These are phyloP conservation scores for Trichocladium antarcticum DNA, from an alignment of 495 filamentous ascomycete species.

Conservation along the genomic window DNA sequence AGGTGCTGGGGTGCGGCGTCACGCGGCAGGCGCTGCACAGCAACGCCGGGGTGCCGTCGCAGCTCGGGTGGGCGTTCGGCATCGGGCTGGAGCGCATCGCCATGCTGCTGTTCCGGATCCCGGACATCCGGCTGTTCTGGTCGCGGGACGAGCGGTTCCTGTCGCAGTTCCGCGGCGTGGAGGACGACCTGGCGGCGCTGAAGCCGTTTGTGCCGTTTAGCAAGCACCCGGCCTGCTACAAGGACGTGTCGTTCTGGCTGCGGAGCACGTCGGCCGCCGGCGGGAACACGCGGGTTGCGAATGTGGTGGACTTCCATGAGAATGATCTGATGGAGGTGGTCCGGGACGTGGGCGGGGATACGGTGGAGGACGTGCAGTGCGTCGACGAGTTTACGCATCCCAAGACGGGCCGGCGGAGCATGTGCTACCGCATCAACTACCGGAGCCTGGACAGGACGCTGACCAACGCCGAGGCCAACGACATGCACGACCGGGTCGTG, in stretches of 20 bases:
- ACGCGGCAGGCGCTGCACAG: constrained; percentile 67
- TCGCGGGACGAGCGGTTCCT: constrained; percentile 73
- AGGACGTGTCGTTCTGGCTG: constrained; percentile 93
- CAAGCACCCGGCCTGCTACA: constrained; percentile 74
- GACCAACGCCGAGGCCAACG: constrained; percentile 66
- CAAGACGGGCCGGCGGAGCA: constrained; percentile 66
- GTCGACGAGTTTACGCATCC: constrained; percentile 80
- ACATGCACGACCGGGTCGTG: constrained; percentile 57
- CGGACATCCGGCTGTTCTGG: constrained; percentile 98
- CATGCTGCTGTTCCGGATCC: constrained; percentile 91
- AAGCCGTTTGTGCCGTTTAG: constrained; percentile 74
- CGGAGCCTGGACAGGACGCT: constrained; percentile 80
- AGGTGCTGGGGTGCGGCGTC: constrained; percentile 88
- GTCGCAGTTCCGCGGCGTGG: constrained; percentile 58
- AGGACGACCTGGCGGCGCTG: constrained; percentile 38
- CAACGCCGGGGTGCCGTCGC: constrained; percentile 61
- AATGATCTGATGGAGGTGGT: constrained; percentile 97
- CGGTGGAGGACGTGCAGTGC: constrained; percentile 75
- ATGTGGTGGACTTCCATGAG: constrained; percentile 56
- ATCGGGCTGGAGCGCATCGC: constrained; percentile 86
- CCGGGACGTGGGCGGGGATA: constrained; percentile 63
- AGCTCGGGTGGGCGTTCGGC: constrained; percentile 92
- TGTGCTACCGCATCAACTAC: constrained; percentile 91
- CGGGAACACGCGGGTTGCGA: constrained; percentile 38
- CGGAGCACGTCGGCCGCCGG: constrained; percentile 40